These are phyloP conservation scores for Claviceps africana DNA, from an alignment of 2,329 filamentous ascomycete genomes.

Conservation along the genomic window DNA sequence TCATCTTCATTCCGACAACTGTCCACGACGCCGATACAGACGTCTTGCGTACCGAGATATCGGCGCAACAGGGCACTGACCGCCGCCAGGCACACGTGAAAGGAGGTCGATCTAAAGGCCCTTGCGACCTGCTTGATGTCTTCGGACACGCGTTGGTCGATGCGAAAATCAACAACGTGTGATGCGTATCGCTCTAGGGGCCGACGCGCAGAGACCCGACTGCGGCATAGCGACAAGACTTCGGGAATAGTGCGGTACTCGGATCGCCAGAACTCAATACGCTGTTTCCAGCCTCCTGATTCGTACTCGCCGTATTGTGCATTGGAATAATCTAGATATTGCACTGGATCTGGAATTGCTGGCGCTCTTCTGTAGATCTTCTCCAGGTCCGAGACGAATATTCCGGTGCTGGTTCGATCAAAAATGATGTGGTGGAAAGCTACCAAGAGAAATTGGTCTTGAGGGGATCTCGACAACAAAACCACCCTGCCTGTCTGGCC, in stretches of 20 bases:
- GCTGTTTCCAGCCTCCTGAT: not conserved
- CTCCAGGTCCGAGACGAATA: not conserved
- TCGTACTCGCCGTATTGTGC: not conserved
- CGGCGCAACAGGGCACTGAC: slow-evolving; percentile 24
- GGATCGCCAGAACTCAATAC: not conserved
- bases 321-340: not conserved
- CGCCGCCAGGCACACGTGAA: slow-evolving; percentile 32
- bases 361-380: not conserved
- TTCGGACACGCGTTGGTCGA: not conserved
- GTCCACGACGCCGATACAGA: slow-evolving; percentile 30
- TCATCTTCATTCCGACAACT: slow-evolving; percentile 21
- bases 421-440: not conserved
- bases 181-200: not conserved
- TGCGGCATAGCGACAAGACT: not conserved
- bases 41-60: slow-evolving; percentile 20
- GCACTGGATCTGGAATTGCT: not conserved
- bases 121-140: not conserved
- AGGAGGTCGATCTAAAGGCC: slow-evolving; percentile 12
- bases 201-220: not conserved
- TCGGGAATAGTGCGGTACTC: not conserved
- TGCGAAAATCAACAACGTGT: not conserved
- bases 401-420: not conserved
- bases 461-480: not conserved
- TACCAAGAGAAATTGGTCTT: not conserved
- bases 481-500: not conserved